A percentile compares a stretch with the other conserved stretches of the same genome.
Conservation (phyloP, 768 basidiomycete genomes). For the Cystofilobasidium ferigula region DNA sequence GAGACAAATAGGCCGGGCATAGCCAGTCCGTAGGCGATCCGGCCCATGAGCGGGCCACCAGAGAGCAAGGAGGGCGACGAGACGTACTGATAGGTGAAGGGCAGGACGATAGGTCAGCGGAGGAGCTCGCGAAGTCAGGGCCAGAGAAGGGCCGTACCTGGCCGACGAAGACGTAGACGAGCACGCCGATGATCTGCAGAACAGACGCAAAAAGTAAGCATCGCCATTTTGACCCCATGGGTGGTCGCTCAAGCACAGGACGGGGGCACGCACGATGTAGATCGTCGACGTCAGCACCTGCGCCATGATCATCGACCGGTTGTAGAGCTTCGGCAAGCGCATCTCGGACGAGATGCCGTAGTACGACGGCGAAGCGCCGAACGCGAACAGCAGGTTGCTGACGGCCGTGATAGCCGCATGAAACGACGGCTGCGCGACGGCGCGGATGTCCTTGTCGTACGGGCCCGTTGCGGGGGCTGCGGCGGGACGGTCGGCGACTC, state of each 20-base stretch:
- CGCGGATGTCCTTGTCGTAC: slow-evolving; percentile 27
- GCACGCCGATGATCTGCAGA: neutral
- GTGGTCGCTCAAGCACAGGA: too few relatives aligned
- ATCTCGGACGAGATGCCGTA: slow-evolving; percentile 29
- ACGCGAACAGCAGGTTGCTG: slow-evolving; percentile 32
- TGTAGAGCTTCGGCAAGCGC: slow-evolving; percentile 22
- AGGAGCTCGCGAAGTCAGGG: slow-evolving; percentile 30
- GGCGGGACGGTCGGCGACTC: slow-evolving; percentile 30
- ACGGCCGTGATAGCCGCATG: slow-evolving; percentile 36
- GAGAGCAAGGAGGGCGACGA: neutral
- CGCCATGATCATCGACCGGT: slow-evolving; percentile 9
- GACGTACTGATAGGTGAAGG: too few relatives aligned
- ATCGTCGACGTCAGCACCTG: slow-evolving; percentile 25
- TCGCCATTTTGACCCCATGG: neutral
- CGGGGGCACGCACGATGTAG: slow-evolving; percentile 28
- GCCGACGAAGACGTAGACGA: slow-evolving; percentile 28
- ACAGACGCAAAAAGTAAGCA: too few relatives aligned
- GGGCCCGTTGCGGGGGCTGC: slow-evolving; percentile 30
- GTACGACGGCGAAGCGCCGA: neutral
- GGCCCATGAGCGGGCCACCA: slow-evolving; percentile 26
- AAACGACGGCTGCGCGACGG: slow-evolving; percentile 26
- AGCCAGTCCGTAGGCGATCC: slow-evolving; percentile 31
- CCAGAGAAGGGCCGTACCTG: slow-evolving; percentile 29
- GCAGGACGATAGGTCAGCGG: neutral
- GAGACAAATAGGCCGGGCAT: slow-evolving; percentile 26